Evolutionary conservation across 352 stramenopile genomes (phyloP).

Genomic region (Globisporangium canariense): DNA sequence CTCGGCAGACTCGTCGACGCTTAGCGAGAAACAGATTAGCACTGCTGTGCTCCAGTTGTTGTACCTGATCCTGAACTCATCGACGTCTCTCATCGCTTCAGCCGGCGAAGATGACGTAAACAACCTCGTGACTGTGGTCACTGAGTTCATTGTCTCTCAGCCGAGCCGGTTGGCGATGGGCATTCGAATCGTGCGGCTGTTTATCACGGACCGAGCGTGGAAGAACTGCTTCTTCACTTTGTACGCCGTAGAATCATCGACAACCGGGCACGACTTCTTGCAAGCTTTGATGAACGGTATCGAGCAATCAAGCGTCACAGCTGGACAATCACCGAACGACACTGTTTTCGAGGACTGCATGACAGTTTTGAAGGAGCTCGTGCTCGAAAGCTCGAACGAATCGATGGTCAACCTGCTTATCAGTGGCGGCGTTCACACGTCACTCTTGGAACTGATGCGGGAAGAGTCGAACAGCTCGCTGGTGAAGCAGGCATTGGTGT

Average conservation of each 20-base stretch:
- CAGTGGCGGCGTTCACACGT: slow-evolving; percentile 61
- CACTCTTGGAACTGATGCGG: slow-evolving; percentile 58
- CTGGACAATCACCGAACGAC: slow-evolving; percentile 22
- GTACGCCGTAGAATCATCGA: slow-evolving; percentile 61
- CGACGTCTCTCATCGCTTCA: slow-evolving; percentile 42
- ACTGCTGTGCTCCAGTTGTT: slow-evolving; percentile 59
- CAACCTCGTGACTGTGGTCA: slow-evolving; percentile 65
- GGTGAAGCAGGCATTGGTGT: slow-evolving; percentile 27
- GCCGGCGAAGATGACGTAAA: slow-evolving; percentile 57
- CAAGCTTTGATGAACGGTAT: slow-evolving; percentile 57
- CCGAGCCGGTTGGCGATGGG: slow-evolving; percentile 47
- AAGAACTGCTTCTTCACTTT: slow-evolving; percentile 72
- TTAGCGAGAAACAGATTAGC: slow-evolving; percentile 24
- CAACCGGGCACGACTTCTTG: slow-evolving; percentile 62
- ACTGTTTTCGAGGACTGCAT: slow-evolving; percentile 63
- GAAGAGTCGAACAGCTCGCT: slow-evolving; percentile 29
- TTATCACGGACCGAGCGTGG: slow-evolving; percentile 58
- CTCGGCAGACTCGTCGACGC: slow-evolving; percentile 24
- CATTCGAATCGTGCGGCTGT: slow-evolving; percentile 73
- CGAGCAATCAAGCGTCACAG: slow-evolving; percentile 35
- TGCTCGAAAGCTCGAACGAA: slow-evolving; percentile 57
- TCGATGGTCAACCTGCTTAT: slow-evolving; percentile 67
- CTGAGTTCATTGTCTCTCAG: slow-evolving; percentile 62
- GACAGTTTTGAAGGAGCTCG: slow-evolving; percentile 53
- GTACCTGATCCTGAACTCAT: slow-evolving; percentile 65